phyloP scores from a whole-genome alignment of 2,329 filamentous ascomycete genomes.

The Microdochium trichocladiopsis region DNA sequence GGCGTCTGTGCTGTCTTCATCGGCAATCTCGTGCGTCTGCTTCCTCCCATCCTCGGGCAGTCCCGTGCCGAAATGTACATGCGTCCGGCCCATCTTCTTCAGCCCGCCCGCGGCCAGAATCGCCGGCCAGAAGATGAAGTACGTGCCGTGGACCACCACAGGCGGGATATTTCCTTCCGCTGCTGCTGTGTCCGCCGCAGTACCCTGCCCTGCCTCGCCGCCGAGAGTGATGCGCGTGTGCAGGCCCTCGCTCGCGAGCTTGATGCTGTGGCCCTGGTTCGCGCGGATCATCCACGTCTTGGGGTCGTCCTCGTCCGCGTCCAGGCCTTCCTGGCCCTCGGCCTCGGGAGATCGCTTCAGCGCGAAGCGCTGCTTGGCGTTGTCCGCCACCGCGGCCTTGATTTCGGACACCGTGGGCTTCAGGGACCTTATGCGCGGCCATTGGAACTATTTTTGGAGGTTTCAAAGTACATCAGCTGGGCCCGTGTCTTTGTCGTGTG shows the following conservation, averaged over 20 bases:
- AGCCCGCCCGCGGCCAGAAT: constrained; percentile 76
- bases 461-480: not conserved
- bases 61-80: constrained; percentile 83
- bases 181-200: too few species aligned
- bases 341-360: constrained; percentile 49
- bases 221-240: constrained; percentile 58
- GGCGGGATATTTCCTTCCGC: constrained; percentile 51
- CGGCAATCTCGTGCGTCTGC: constrained; percentile 3
- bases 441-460: constrained; percentile 38
- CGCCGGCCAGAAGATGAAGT: constrained; percentile 67
- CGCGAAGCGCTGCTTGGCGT: constrained; percentile 87
- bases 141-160: constrained; percentile 80
- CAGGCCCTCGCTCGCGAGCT: constrained; percentile 62
- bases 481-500: too few species aligned
- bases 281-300: constrained; percentile 81
- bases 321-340: constrained; percentile 12
- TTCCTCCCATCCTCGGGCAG: constrained; percentile 36
- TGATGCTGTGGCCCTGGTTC: constrained; percentile 89
- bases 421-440: constrained; percentile 56
- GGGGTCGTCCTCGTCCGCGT: constrained; percentile 35
- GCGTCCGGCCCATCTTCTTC: constrained; percentile 73
- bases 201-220: too few species aligned
- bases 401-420: constrained; percentile 73
- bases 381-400: constrained; percentile 58
- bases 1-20: constrained; percentile 4